Evolutionary conservation across 2,329 filamentous ascomycete species (phyloP).

Genomic region (Penicillium sp.): DNA sequence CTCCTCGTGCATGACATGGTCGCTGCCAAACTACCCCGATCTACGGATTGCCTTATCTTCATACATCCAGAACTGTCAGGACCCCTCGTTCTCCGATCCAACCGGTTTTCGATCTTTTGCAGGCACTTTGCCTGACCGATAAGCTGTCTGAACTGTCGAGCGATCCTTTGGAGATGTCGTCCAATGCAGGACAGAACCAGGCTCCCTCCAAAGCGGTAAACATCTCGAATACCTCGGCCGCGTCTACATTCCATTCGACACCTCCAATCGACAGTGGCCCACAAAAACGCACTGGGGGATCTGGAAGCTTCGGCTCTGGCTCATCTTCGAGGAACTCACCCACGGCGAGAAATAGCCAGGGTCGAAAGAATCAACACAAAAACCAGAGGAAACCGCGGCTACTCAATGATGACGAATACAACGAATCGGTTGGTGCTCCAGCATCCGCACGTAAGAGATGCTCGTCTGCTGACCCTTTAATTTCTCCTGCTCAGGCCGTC

Average conservation of each 20-base stretch:
- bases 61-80: slow-evolving; percentile 3
- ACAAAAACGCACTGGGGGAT: slow-evolving; percentile 42
- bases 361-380: slow-evolving; percentile 77
- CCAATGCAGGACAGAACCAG: slow-evolving; percentile 36
- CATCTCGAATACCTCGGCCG: slow-evolving; percentile 32
- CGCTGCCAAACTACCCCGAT: slow-evolving; percentile 4
- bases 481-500: slow-evolving; percentile 47
- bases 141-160: neutral
- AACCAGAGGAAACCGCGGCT: slow-evolving; percentile 70
- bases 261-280: slow-evolving; percentile 34
- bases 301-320: slow-evolving; percentile 42
- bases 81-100: slow-evolving; percentile 1
- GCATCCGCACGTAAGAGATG: neutral
- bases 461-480: slow-evolving; percentile 12
- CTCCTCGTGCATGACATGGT: slow-evolving; percentile 9
- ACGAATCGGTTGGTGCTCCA: slow-evolving; percentile 64
- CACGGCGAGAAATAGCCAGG: slow-evolving; percentile 67
- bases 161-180: slow-evolving; percentile 39
- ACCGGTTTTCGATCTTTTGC: slow-evolving; percentile 10
- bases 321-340: slow-evolving; percentile 37
- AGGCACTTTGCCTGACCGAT: neutral
- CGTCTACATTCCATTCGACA: slow-evolving; percentile 33
- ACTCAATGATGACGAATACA: slow-evolving; percentile 83
- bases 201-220: slow-evolving; percentile 42
- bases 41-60: slow-evolving; percentile 11